Evolutionary conservation across 148 eudicot species (phyloP), one percentile per base, ranked within the genome.

Genomic region (Amaranthus palmeri): DNA sequence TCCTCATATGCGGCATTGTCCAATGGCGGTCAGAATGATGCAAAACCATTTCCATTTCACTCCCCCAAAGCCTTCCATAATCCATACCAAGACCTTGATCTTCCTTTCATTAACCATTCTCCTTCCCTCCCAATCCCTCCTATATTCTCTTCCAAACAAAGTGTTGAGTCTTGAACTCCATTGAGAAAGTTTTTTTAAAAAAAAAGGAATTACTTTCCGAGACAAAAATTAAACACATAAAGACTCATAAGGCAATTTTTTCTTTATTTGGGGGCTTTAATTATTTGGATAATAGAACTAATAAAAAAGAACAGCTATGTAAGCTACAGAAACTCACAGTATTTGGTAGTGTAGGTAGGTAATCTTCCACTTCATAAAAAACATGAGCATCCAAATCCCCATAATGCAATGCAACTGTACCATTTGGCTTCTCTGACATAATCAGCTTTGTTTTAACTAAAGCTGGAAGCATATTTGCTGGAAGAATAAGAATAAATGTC

Each of bases 311-410:
- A 70, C 67, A 58, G 65, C 12, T 63, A 67, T 15, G 18, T 17
- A 69, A 56, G 18, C 13, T 8, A 25, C 36, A 74, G 70, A 65
- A 68, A 85, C 98, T 95, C 83, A 91, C 98, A 61, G 93, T 84
- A 79, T 85, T 95, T 10, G 98, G 92, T 71, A 95, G 81, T 45
- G 93, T 82, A 76, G 93, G 98, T 57, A 91, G 87, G 82, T 84
- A 57, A 61, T 95, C 93, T 78, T 95, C 97, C 44, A 80, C 83
- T 74, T 80, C 78, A 59, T 84, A 83, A 76, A 80, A 86, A 58
- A 85, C 90, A 25, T 14, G 67, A 75, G 84, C 85, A 14, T 82
- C 91, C 63, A 86, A 70, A 67, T 92, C 97, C 74, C 97, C 96
- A 67, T 86, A 88, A 79, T 79, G 86, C 88, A 91, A 78, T 54